Percentiles rank a stretch among this genome's conserved stretches.
Conservation (phyloP, 108 stramenopile genomes). For the Mediolabrus comicus region DNA sequence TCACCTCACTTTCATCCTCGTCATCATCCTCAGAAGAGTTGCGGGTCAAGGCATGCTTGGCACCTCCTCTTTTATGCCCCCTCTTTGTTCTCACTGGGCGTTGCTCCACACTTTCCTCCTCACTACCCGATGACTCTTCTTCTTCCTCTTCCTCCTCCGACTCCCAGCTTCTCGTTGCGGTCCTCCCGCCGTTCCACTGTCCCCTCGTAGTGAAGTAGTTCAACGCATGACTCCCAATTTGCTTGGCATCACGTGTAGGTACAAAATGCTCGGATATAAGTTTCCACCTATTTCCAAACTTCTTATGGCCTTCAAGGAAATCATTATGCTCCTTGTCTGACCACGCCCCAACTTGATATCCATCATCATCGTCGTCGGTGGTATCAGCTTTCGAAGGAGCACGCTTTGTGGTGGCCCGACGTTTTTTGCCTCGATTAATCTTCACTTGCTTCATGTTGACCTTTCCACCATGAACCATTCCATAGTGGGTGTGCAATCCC, state of each 20-base stretch:
- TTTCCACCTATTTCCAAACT: conserved; percentile 92
- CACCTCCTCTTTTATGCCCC: conserved; percentile 1
- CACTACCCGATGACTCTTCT: neutral
- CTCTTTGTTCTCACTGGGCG: neutral
- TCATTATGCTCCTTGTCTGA: conserved; percentile 87
- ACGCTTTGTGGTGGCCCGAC: neutral
- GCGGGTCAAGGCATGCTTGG: neutral
- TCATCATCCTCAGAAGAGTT: neutral
- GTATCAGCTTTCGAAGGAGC: neutral
- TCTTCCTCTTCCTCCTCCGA: neutral
- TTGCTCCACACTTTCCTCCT: neutral
- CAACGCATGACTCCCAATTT: conserved; percentile 95
- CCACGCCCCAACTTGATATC: conserved; percentile 74
- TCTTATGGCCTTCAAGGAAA: conserved; percentile 86
- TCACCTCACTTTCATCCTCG: conserved; percentile 7
- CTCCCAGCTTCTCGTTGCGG: neutral
- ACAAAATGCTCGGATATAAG: conserved; percentile 68
- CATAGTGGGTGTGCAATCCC: conserved; percentile 8
- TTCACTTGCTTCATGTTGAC: conserved; percentile 8
- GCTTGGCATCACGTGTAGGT: conserved; percentile 87
- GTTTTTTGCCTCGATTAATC: conserved; percentile 5
- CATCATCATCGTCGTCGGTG: neutral
- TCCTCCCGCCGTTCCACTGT: conserved; percentile 13
- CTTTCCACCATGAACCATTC: conserved; percentile 15
- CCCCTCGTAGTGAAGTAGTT: conserved; percentile 90